phyloP scores from a whole-genome alignment of 2,329 filamentous ascomycete species.

The Fusarium sarcochroum region DNA sequence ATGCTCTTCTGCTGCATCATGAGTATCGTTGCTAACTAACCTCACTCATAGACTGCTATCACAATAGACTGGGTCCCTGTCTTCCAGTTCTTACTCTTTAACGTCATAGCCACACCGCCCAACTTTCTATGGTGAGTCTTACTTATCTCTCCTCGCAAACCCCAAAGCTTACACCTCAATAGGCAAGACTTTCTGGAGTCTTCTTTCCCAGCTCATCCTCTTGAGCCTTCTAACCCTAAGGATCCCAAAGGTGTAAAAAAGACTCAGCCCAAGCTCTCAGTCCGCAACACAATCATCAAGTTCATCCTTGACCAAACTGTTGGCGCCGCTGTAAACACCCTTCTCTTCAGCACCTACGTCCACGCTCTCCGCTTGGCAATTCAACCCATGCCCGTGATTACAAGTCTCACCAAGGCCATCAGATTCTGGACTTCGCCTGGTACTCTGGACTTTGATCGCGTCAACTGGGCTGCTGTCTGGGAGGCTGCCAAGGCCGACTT shows the following conservation, averaged over 20 bases:
- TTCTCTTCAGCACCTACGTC: constrained; percentile 73
- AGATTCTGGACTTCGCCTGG: constrained; percentile 56
- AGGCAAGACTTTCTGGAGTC: constrained; percentile 84
- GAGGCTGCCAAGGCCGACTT: constrained; percentile 68
- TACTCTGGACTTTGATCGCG: constrained; percentile 60
- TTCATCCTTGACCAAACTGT: constrained; percentile 78
- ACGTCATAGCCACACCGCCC: constrained; percentile 79
- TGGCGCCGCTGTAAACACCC: constrained; percentile 74
- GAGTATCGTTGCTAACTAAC: neutral
- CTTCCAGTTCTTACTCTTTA: constrained; percentile 83
- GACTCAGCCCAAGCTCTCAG: constrained; percentile 64
- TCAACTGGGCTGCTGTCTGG: constrained; percentile 62
- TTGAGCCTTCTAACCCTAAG: constrained; percentile 55
- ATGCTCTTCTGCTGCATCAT: neutral
- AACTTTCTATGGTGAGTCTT: constrained; percentile 83
- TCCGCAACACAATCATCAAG: constrained; percentile 76
- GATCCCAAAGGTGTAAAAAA: constrained; percentile 41
- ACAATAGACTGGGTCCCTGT: constrained; percentile 76
- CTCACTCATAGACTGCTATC: constrained; percentile 65
- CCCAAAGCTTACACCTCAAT: constrained; percentile 30
- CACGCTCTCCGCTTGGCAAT: constrained; percentile 69
- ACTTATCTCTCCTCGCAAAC: constrained; percentile 22
- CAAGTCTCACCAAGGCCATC: constrained; percentile 54
- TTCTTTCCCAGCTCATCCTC: constrained; percentile 76
- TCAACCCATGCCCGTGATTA: constrained; percentile 56